phyloP scores from a whole-genome alignment of 2,329 filamentous ascomycete genomes.

The Akanthomyces dipterigenus region DNA sequence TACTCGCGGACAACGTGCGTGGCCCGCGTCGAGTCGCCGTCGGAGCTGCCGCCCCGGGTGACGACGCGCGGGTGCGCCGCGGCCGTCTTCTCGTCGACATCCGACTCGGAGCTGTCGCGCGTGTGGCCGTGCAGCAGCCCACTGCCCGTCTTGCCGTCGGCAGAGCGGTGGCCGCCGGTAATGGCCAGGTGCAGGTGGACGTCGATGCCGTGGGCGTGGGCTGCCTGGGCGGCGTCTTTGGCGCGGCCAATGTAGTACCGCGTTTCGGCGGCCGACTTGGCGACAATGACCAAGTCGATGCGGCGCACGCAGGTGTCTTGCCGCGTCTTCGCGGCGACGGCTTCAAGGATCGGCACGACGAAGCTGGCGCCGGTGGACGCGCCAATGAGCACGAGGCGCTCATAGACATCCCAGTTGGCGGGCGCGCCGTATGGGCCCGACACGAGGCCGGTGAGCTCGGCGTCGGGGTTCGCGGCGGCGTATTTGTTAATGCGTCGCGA shows the following conservation, averaged over 20 bases:
- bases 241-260: conserved; percentile 47
- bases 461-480: conserved; percentile 31
- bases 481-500: conserved; percentile 45
- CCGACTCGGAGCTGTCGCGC: conserved; percentile 19
- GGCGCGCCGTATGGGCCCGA: conserved; percentile 51
- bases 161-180: conserved; percentile 28
- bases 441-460: conserved; percentile 36
- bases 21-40: conserved; percentile 17
- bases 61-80: background rate
- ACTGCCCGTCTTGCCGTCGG: background rate
- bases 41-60: background rate
- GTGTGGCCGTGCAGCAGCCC: background rate
- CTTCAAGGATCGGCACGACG: conserved; percentile 52
- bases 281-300: conserved; percentile 47
- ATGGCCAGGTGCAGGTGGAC: conserved; percentile 48
- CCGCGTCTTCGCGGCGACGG: conserved; percentile 35
- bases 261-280: conserved; percentile 46
- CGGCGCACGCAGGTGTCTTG: conserved; percentile 41
- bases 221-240: conserved; percentile 37
- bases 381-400: conserved; percentile 53
- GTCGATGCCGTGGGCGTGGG: conserved; percentile 37
- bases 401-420: conserved; percentile 50
- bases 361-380: conserved; percentile 59
- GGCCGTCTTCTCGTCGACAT: background rate
- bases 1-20: conserved; percentile 34